Conservation (phyloP, 2,329 filamentous ascomycete genomes). For the Diplocarpon mali region DNA sequence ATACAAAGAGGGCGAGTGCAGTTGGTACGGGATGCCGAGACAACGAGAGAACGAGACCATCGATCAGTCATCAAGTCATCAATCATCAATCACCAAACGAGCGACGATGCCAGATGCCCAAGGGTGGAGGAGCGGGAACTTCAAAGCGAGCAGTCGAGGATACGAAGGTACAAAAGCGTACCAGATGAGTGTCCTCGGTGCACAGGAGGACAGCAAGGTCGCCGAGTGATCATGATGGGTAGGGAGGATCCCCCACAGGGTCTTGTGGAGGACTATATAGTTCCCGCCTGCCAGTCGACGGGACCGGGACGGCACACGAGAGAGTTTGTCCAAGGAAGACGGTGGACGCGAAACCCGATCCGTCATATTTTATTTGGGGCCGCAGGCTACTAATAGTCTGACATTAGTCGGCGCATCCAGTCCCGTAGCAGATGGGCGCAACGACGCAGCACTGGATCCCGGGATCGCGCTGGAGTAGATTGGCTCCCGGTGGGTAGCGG, state of each 20-base stretch:
- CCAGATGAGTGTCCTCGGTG: too few relatives aligned
- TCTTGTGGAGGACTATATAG: conserved; percentile 21
- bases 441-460: conserved; percentile 4
- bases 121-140: too few relatives aligned
- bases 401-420: conserved; percentile 14
- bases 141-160: too few relatives aligned
- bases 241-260: conserved; percentile 11
- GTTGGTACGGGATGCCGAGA: too few relatives aligned
- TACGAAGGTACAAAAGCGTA: too few relatives aligned
- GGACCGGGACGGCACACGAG: conserved; percentile 4
- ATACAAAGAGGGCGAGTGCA: too few relatives aligned
- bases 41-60: conserved; percentile 1
- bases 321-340: background rate
- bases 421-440: too few relatives aligned
- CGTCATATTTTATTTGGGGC: conserved; percentile 19
- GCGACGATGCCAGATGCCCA: too few relatives aligned
- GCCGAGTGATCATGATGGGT: conserved; percentile 10
- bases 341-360: conserved; percentile 21
- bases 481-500: too few relatives aligned
- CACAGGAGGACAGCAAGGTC: conserved; percentile 6
- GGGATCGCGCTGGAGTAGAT: conserved; percentile 18
- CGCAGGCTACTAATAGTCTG: conserved; percentile 13
- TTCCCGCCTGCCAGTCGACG: conserved; percentile 5
- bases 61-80: too few relatives aligned
- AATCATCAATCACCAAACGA: too few relatives aligned